These are phyloP conservation scores for Ophioceras dolichostomum DNA, from an alignment of 2,329 filamentous ascomycete species.

Conservation along the genomic window DNA sequence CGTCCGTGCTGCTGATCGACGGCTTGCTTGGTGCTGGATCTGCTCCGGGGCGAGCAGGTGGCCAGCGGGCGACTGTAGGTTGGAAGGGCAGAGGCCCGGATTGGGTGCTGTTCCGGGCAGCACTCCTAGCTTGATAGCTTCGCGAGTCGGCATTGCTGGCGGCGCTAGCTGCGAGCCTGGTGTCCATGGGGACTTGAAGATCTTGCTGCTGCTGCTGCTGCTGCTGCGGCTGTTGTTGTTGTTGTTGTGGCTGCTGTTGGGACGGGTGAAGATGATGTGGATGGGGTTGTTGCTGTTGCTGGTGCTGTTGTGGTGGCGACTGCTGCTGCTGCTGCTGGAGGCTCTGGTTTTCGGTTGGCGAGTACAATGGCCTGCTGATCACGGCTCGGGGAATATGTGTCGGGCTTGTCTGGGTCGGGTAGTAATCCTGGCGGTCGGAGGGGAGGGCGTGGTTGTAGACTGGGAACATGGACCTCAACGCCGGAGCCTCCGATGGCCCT, in stretches of 20 bases:
- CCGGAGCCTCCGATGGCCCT: conserved; percentile 17
- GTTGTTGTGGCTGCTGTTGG: too few relatives aligned
- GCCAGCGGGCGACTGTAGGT: conserved; percentile 8
- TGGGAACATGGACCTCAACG: conserved; percentile 64
- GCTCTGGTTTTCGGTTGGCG: conserved; percentile 13
- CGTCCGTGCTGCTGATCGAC: conserved; percentile 41
- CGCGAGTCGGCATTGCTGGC: conserved; percentile 4
- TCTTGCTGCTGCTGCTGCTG: conserved; percentile 1
- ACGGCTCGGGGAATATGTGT: conserved; percentile 49
- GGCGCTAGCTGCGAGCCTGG: too few relatives aligned
- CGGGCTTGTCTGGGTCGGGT: conserved; percentile 47
- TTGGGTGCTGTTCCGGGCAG: conserved; percentile 5
- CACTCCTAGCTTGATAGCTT: not conserved
- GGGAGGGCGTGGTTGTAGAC: conserved; percentile 57
- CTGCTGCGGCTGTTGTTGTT: not conserved
- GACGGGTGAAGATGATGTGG: conserved; percentile 1
- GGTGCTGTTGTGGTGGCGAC: not conserved
- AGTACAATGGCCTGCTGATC: conserved; percentile 55
- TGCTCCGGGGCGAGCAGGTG: conserved; percentile 9
- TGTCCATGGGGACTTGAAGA: not conserved
- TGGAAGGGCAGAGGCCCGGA: not conserved
- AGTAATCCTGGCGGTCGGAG: conserved; percentile 58
- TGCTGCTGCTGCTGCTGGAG: conserved; percentile 4
- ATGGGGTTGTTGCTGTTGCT: conserved; percentile 1
- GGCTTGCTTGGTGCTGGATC: conserved; percentile 33